These are phyloP conservation scores for barley (Hordeum vulgare) DNA, from an alignment of 176 grass and related monocot species.

Conservation along the genomic window MorexV3_pseudomolecules_assembly NC_058518.1:477433033-477433532, in stretches of 20 bases:
- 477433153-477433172: conserved; percentile 20
- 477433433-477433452: neutral
- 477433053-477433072: neutral
- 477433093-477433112: conserved; percentile 7
- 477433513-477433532: too few species aligned
- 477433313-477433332: conserved; percentile 15
- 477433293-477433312: conserved; percentile 14
- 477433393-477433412: neutral
- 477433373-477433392: neutral
- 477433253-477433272: neutral
- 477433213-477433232: conserved; percentile 39
- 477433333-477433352: conserved; percentile 22
- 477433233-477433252: conserved; percentile 13
- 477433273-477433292: conserved; percentile 20
- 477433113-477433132: conserved; percentile 38
- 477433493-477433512: too few species aligned
- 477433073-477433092: conserved; percentile 14
- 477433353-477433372: conserved; percentile 56
- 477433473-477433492: neutral
- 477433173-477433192: neutral
- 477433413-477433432: neutral
- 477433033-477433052: conserved; percentile 31
- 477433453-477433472: neutral
- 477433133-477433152: conserved; percentile 4
- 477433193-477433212: conserved; percentile 28